Percentiles rank a stretch among this genome's conserved stretches.
Evolutionary conservation across 1,139 yeast genomes (phyloP).

Genomic region (Suhomyces terraborum): DNA sequence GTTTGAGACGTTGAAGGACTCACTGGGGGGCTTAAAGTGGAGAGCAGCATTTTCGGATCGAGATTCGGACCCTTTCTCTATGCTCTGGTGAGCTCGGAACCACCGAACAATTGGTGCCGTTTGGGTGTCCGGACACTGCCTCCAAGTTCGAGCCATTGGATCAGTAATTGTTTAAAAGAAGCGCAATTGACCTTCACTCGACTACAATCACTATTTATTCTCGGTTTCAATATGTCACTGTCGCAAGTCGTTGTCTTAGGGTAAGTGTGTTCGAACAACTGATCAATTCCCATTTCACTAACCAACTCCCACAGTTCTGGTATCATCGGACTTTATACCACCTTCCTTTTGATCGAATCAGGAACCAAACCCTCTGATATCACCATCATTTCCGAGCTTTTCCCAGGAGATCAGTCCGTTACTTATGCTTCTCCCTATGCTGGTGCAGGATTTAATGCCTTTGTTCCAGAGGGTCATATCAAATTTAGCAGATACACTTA

Average conservation of each 20-base stretch:
- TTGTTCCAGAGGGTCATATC: conserved; percentile 11
- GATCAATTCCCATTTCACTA: neutral
- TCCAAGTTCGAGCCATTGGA: neutral
- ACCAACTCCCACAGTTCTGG: conserved; percentile 23
- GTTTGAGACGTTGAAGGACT: no score
- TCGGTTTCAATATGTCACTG: no score
- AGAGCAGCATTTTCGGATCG: neutral
- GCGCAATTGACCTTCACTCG: neutral
- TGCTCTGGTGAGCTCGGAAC: neutral
- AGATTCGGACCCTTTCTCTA: neutral
- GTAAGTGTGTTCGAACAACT: neutral
- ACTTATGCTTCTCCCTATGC: conserved; percentile 29
- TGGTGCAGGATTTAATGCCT: conserved; percentile 24
- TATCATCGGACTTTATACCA: conserved; percentile 30
- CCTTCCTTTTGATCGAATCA: conserved; percentile 22
- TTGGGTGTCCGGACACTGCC: neutral
- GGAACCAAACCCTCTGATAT: conserved; percentile 19
- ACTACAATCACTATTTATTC: no score
- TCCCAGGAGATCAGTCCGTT: conserved; percentile 27
- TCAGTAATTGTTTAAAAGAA: neutral
- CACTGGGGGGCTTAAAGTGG: neutral
- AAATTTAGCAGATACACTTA: conserved; percentile 21
- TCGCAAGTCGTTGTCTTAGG: conserved; percentile 7
- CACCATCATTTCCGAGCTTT: conserved; percentile 22
- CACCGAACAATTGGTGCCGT: neutral